These are phyloP conservation scores for Orbilia quercus DNA, from an alignment of 2,329 filamentous ascomycete genomes.

Conservation along the genomic window DNA sequence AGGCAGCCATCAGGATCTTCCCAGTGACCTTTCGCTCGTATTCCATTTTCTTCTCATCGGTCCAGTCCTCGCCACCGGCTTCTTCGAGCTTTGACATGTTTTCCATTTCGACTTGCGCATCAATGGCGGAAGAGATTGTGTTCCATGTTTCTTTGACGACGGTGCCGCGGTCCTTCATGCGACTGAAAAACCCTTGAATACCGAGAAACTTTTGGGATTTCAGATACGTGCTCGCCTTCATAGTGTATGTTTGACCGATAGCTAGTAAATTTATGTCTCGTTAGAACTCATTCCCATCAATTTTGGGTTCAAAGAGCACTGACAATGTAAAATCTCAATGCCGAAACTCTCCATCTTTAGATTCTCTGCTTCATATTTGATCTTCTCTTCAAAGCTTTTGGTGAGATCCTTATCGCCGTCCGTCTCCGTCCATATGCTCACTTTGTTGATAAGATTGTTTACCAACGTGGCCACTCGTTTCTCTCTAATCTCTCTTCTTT, in stretches of 20 bases:
- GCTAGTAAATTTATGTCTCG: slow-evolving; percentile 64
- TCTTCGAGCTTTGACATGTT: slow-evolving; percentile 98
- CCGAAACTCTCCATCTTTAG: slow-evolving; percentile 99
- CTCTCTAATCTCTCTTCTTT: slow-evolving; percentile 83
- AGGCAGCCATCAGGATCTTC: slow-evolving; percentile 96
- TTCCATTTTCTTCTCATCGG: slow-evolving; percentile 94
- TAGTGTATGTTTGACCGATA: slow-evolving; percentile 88
- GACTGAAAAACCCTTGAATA: slow-evolving; percentile 91
- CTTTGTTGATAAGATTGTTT: slow-evolving; percentile 85
- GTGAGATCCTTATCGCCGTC: slow-evolving; percentile 89
- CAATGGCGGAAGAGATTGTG: slow-evolving; percentile 94
- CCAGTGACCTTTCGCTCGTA: slow-evolving; percentile 96
- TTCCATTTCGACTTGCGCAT: slow-evolving; percentile 98
- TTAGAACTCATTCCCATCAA: neutral
- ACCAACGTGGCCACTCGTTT: slow-evolving; percentile 87
- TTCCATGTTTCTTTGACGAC: slow-evolving; percentile 99
- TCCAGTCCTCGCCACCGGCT: slow-evolving; percentile 95
- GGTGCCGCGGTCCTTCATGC: slow-evolving; percentile 94
- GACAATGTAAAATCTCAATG: slow-evolving; percentile 70
- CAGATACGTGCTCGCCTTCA: slow-evolving; percentile 86
- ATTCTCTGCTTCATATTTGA: slow-evolving; percentile 92
- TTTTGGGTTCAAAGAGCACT: slow-evolving; percentile 21
- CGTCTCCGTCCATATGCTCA: slow-evolving; percentile 96
- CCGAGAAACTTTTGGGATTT: slow-evolving; percentile 98
- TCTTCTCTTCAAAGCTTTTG: slow-evolving; percentile 91